Conservation (phyloP, 169 alveolate species). For the Perkinsus chesapeaki region DNA sequence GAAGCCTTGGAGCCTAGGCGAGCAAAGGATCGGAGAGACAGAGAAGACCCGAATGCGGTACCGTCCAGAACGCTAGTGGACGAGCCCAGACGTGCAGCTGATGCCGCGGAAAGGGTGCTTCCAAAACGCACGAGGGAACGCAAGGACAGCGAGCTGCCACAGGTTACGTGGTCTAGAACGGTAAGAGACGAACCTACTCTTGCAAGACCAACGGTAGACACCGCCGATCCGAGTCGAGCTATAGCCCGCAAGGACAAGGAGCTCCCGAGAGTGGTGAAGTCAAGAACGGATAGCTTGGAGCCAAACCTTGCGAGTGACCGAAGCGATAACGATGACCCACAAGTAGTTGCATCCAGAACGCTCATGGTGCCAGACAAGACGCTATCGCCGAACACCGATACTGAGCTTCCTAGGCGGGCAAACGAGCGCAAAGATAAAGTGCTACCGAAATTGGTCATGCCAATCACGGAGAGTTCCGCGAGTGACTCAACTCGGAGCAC, state of each 20-base stretch:
- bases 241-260: background rate
- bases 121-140: conserved; percentile 6
- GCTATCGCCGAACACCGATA: conserved; percentile 21
- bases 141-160: background rate
- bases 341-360: background rate
- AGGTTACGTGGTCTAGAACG: background rate
- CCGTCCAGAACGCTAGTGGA: background rate
- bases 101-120: background rate
- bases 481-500: background rate
- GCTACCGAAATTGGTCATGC: background rate
- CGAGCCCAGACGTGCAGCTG: background rate
- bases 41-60: background rate
- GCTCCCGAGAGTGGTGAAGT: background rate
- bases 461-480: background rate
- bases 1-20: background rate
- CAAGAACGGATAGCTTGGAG: background rate
- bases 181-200: background rate
- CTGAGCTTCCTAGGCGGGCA: conserved; percentile 9
- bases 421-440: background rate
- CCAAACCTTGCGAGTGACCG: background rate
- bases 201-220: background rate
- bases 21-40: background rate
- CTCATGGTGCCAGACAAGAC: background rate
- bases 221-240: background rate
- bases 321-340: background rate